A percentile compares a stretch with the other conserved stretches of the same genome.
phyloP scores from a whole-genome alignment of 352 stramenopile genomes.

The Pythium folliculosum region DNA sequence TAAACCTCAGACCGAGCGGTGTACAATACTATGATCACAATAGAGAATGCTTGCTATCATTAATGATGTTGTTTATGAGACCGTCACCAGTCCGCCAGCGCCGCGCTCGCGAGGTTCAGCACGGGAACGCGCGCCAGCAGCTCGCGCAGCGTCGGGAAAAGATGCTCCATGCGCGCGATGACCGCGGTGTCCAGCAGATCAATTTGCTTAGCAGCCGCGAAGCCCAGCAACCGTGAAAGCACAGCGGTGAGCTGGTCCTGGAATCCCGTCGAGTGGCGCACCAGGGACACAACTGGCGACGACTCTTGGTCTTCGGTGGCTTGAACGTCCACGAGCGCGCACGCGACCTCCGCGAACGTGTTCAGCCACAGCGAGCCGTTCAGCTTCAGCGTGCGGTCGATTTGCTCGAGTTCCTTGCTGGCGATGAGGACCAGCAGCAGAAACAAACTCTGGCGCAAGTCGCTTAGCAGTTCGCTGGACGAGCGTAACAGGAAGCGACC shows the following conservation, averaged over 20 bases:
- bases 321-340: slow-evolving; percentile 1
- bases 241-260: slow-evolving; percentile 8
- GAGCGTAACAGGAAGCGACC: slow-evolving; percentile 13
- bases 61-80: not conserved
- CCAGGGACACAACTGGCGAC: slow-evolving; percentile 6
- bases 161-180: slow-evolving; percentile 5
- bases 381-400: slow-evolving; percentile 17
- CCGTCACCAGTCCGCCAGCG: slow-evolving; percentile 14
- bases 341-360: slow-evolving; percentile 25
- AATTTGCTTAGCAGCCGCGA: slow-evolving; percentile 26
- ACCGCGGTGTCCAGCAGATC: slow-evolving; percentile 31
- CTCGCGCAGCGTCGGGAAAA: slow-evolving; percentile 25
- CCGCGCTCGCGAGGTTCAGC: slow-evolving; percentile 15
- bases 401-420: slow-evolving; percentile 20
- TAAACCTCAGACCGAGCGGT: not conserved
- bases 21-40: slow-evolving; percentile 8
- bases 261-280: slow-evolving; percentile 13
- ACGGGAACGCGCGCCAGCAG: slow-evolving; percentile 23
- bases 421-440: slow-evolving; percentile 18
- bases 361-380: slow-evolving; percentile 45
- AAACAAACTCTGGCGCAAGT: slow-evolving; percentile 24
- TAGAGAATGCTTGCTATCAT: not conserved
- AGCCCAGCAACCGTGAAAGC: slow-evolving; percentile 24
- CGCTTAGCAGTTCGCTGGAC: slow-evolving; percentile 11
- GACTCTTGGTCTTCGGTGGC: not conserved